Percentiles rank a stretch among this genome's conserved stretches.
phyloP scores from a whole-genome alignment of 78 protist species.

The Dictyostelium firmibasis region DNA sequence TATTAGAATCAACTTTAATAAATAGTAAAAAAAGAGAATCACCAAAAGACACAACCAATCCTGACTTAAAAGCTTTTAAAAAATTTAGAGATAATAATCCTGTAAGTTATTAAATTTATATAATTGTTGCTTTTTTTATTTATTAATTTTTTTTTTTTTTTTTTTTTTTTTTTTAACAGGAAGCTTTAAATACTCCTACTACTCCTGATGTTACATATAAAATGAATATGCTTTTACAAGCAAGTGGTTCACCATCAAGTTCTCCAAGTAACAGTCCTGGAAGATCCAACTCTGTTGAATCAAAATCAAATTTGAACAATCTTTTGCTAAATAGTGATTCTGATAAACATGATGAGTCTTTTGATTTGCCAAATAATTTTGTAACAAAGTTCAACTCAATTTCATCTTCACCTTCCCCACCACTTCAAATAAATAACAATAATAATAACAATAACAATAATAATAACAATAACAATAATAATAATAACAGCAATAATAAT shows the following conservation, averaged over 20 bases:
- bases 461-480: not conserved
- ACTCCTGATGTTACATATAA: not conserved
- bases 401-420: constrained; percentile 17
- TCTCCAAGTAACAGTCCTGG: not conserved
- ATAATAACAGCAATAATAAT: not conserved
- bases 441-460: not conserved
- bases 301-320: not conserved
- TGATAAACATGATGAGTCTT: not conserved
- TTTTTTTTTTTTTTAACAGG: not conserved
- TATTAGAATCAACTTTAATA: not conserved
- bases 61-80: not conserved
- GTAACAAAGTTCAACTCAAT: constrained; percentile 2
- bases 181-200: not conserved
- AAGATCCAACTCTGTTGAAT: not conserved
- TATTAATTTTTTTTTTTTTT: not conserved
- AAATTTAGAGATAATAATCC: not conserved
- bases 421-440: not conserved
- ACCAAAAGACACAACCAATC: not conserved
- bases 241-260: not conserved
- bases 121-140: too few species aligned
- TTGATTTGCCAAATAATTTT: constrained; percentile 26
- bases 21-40: constrained; percentile 11
- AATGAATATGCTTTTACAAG: not conserved
- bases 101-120: not conserved
- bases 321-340: not conserved